Percentiles rank a stretch among this genome's conserved stretches.
Evolutionary conservation across 2,329 filamentous ascomycete species (phyloP).

Genomic region (Neurospora sp.): DNA sequence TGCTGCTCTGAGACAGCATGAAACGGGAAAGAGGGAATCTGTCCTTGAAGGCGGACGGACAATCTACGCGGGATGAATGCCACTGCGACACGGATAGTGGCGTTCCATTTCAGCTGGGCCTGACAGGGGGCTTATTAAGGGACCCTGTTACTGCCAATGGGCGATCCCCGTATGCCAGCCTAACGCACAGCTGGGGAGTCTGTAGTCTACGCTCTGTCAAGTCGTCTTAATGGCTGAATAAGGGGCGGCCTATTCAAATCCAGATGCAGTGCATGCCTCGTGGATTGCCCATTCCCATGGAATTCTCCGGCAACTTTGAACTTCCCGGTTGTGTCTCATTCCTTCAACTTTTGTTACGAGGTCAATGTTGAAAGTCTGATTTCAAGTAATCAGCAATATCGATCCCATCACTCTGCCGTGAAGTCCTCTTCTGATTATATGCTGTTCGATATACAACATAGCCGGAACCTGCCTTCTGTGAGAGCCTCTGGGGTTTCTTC

Average conservation of each 20-base stretch:
- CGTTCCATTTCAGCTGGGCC: background rate
- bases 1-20: background rate
- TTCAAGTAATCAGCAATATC: background rate
- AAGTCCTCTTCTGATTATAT: background rate
- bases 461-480: background rate
- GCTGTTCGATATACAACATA: background rate
- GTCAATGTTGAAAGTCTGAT: background rate
- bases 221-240: background rate
- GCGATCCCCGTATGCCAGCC: background rate
- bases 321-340: background rate
- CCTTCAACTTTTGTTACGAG: background rate
- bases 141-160: background rate
- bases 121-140: background rate
- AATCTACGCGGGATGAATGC: conserved; percentile 6
- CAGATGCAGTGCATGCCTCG: background rate
- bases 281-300: background rate
- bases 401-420: background rate
- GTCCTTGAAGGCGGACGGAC: conserved; percentile 5
- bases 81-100: conserved; percentile 2
- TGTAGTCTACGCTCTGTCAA: background rate
- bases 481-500: background rate
- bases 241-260: background rate
- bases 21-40: conserved; percentile 8
- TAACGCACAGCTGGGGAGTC: background rate
- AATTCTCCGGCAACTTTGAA: background rate